A percentile compares a stretch with the other conserved stretches of the same genome.
phyloP scores from a whole-genome alignment of 805 yeast species.

The Kodamaea kaohsiungensis region DNA sequence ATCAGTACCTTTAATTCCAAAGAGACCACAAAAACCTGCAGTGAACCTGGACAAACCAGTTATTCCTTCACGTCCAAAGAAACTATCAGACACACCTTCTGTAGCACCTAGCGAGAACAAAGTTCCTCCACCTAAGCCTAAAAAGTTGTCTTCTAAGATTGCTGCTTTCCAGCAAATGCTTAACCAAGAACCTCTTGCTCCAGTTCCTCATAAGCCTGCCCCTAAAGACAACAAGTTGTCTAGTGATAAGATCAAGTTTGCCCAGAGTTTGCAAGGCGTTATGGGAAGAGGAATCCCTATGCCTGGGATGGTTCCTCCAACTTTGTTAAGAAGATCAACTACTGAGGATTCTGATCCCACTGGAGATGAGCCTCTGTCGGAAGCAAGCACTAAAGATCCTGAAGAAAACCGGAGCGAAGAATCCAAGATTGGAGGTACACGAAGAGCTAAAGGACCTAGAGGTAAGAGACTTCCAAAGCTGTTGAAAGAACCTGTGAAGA shows the following conservation, averaged over 20 bases:
- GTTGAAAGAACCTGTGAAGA: conserved; percentile 44
- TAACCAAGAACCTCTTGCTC: conserved; percentile 29
- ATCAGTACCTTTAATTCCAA: neutral
- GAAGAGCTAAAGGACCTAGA: conserved; percentile 71
- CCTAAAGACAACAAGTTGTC: conserved; percentile 25
- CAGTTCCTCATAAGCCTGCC: conserved; percentile 8
- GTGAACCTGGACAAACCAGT: conserved; percentile 5
- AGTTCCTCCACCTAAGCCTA: conserved; percentile 68
- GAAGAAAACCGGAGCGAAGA: neutral
- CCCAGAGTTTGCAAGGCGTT: conserved; percentile 60
- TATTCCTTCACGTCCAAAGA: conserved; percentile 17
- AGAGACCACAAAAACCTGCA: conserved; percentile 1
- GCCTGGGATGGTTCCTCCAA: conserved; percentile 56
- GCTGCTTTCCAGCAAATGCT: conserved; percentile 83
- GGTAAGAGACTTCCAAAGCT: conserved; percentile 68
- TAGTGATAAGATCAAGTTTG: conserved; percentile 47
- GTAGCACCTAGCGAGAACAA: conserved; percentile 13
- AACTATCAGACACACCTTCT: neutral
- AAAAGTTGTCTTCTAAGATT: conserved; percentile 74
- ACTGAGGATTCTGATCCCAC: conserved; percentile 15
- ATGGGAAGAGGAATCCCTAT: conserved; percentile 51
- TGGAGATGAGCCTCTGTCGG: conserved; percentile 15
- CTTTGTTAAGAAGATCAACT: conserved; percentile 14
- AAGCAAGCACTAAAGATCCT: conserved; percentile 4
- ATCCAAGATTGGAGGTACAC: conserved; percentile 25